Evolutionary conservation across 2,329 filamentous ascomycete species (phyloP).

Genomic region (Coniochaeta prunicola): DNA sequence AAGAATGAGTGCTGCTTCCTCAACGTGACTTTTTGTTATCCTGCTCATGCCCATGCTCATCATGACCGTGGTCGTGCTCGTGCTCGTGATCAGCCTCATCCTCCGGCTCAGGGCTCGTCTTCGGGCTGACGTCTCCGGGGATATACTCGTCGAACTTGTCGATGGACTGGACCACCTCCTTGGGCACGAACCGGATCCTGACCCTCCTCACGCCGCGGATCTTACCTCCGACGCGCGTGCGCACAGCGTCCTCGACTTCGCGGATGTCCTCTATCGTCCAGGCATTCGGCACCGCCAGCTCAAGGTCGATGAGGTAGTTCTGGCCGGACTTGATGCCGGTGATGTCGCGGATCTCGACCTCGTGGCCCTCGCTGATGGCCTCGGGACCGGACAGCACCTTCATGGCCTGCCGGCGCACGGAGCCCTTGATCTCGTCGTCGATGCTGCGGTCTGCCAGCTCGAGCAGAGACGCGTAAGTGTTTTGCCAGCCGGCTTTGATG

Average conservation of each 20-base stretch:
- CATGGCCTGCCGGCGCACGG: conserved; percentile 58
- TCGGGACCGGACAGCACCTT: conserved; percentile 39
- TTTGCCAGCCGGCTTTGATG: conserved; percentile 79
- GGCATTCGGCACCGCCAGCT: conserved; percentile 67
- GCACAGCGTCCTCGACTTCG: conserved; percentile 65
- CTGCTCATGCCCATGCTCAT: conserved; percentile 19
- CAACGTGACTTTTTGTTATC: conserved; percentile 10
- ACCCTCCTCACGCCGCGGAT: conserved; percentile 81
- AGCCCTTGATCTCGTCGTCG: conserved; percentile 72
- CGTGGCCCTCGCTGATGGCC: conserved; percentile 39
- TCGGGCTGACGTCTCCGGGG: conserved; percentile 50
- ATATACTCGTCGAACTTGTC: conserved; percentile 74
- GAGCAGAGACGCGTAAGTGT: conserved; percentile 73
- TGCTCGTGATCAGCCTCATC: conserved; percentile 38
- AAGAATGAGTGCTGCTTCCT: not conserved
- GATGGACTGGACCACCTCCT: conserved; percentile 46
- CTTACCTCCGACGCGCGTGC: conserved; percentile 64
- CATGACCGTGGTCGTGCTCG: conserved; percentile 32
- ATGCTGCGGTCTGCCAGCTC: conserved; percentile 90
- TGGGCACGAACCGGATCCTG: conserved; percentile 73
- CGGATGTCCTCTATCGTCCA: conserved; percentile 70
- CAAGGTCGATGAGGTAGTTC: conserved; percentile 89
- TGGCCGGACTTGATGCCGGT: conserved; percentile 93
- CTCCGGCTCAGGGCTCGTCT: conserved; percentile 54
- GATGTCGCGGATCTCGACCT: conserved; percentile 67